Evolutionary conservation across 306 rosid genomes (phyloP).

Genomic region (Carpinus viminea): DNA sequence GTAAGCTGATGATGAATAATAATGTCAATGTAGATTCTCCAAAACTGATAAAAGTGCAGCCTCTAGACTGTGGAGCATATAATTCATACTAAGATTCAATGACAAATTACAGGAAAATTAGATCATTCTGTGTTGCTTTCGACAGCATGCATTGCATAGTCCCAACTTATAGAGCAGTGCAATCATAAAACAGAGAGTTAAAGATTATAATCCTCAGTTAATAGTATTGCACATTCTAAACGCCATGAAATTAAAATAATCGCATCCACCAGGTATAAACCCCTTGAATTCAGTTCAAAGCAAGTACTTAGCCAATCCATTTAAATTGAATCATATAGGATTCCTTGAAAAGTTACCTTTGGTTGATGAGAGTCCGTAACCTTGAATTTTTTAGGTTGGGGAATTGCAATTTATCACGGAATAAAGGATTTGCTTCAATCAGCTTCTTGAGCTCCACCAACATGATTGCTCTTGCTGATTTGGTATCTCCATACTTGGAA

Average conservation of each 20-base stretch:
- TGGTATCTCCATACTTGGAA: constrained; percentile 96
- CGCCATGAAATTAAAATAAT: neutral
- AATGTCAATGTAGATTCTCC: constrained; percentile 4
- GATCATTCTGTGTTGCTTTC: neutral
- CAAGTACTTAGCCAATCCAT: constrained; percentile 8
- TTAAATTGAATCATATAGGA: neutral
- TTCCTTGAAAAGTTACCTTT: constrained; percentile 54
- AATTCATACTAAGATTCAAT: neutral
- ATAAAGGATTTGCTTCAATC: constrained; percentile 93
- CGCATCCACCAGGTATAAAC: constrained; percentile 4
- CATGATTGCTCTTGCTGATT: constrained; percentile 96
- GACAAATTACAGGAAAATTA: neutral
- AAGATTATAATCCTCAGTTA: neutral
- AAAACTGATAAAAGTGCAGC: neutral
- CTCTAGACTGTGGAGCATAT: neutral
- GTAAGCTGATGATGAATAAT: constrained; percentile 8
- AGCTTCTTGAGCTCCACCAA: constrained; percentile 96
- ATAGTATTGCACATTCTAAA: neutral
- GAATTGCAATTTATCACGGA: constrained; percentile 95
- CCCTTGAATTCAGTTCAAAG: constrained; percentile 9
- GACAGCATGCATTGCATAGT: neutral
- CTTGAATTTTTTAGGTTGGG: constrained; percentile 94
- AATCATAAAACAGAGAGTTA: neutral
- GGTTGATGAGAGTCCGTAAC: constrained; percentile 92
- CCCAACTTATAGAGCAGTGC: neutral